Conservation (phyloP, 495 filamentous ascomycete genomes). For the Hypomontagnella submonticulosa region DNA sequence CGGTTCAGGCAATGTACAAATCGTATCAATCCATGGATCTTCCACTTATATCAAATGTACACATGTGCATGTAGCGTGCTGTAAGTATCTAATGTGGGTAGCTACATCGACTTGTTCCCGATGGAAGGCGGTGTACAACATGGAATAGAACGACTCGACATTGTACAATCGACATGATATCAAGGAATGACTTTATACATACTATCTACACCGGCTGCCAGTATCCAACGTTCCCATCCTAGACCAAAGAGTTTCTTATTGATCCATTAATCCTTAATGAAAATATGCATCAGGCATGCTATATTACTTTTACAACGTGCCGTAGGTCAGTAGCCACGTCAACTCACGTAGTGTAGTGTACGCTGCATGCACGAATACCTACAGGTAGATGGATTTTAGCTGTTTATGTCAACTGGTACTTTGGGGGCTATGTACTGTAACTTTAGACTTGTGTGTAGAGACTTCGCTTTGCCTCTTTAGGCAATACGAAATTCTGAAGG, state of each 20-base stretch:
- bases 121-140: slow-evolving; percentile 40
- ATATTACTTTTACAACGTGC: slow-evolving; percentile 20
- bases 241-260: slow-evolving; percentile 11
- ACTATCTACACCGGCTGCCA: slow-evolving; percentile 2
- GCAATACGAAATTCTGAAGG: slow-evolving; percentile 27
- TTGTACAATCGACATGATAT: background rate
- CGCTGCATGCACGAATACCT: slow-evolving; percentile 22
- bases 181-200: slow-evolving; percentile 4
- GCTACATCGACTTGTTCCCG: slow-evolving; percentile 17
- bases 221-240: slow-evolving; percentile 11
- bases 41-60: no score
- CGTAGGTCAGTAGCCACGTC: slow-evolving; percentile 41
- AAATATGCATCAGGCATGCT: slow-evolving; percentile 26
- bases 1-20: slow-evolving; percentile 17
- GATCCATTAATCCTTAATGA: slow-evolving; percentile 29
- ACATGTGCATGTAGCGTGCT: no score
- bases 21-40: background rate
- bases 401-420: slow-evolving; percentile 19
- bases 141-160: slow-evolving; percentile 1
- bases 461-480: slow-evolving; percentile 36
- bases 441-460: slow-evolving; percentile 6
- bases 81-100: slow-evolving; percentile 15
- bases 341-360: slow-evolving; percentile 31
- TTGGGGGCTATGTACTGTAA: background rate
- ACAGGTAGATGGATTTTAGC: slow-evolving; percentile 12